Evolutionary conservation across 2,329 filamentous ascomycete species (phyloP).

Genomic region (Coniochaeta hoffmannii): DNA sequence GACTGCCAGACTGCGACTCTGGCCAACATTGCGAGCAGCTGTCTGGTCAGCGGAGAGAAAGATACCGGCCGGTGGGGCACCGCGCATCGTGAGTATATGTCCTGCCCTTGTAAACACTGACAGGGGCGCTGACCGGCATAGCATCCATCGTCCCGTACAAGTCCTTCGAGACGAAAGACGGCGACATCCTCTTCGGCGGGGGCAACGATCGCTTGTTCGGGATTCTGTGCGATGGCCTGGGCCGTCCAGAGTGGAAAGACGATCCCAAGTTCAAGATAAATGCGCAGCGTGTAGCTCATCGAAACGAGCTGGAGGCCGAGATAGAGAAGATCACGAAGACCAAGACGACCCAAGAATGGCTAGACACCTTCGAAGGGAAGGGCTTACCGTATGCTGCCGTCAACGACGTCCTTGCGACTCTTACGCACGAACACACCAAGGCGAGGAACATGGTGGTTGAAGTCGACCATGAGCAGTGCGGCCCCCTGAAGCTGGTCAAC

Average conservation of each 20-base stretch:
- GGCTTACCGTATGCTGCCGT: conserved; percentile 91
- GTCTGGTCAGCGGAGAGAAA: conserved; percentile 76
- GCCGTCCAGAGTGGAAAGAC: conserved; percentile 50
- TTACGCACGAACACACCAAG: conserved; percentile 77
- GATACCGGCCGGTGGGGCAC: conserved; percentile 93
- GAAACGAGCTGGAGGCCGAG: conserved; percentile 66
- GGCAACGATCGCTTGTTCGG: conserved; percentile 66
- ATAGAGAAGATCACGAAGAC: conserved; percentile 70
- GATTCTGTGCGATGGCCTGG: conserved; percentile 54
- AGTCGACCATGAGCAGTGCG: conserved; percentile 75
- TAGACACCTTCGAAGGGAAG: conserved; percentile 77
- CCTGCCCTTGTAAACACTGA: too few species aligned
- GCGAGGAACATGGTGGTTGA: conserved; percentile 88
- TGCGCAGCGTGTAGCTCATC: conserved; percentile 57
- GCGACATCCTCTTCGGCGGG: conserved; percentile 63
- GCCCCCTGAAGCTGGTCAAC: conserved; percentile 82
- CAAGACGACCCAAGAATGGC: conserved; percentile 83
- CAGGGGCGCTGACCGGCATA: conserved; percentile 23
- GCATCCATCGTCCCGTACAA: conserved; percentile 96
- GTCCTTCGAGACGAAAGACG: conserved; percentile 68
- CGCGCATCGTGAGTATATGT: conserved; percentile 64
- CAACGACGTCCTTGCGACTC: conserved; percentile 80
- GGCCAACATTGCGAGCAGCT: conserved; percentile 91
- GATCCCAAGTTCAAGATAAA: conserved; percentile 56
- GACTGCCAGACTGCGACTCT: conserved; percentile 94